Evolutionary conservation across 768 basidiomycete species (phyloP).

Genomic region (Lentinus brumalis): DNA sequence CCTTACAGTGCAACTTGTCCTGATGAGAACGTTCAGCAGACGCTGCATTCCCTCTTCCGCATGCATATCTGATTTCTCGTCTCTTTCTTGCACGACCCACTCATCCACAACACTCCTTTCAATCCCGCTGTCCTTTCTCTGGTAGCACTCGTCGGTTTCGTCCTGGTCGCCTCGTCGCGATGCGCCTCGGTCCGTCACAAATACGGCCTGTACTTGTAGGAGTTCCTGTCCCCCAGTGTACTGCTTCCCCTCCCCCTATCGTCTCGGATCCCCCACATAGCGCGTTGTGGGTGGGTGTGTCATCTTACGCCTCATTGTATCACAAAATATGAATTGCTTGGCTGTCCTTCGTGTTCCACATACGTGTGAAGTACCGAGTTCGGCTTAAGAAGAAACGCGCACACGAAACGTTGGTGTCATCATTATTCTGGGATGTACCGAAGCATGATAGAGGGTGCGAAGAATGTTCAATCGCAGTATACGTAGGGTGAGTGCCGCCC

Average conservation of each 20-base stretch:
- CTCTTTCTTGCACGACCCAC: conserved; percentile 32
- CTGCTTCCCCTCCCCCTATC: conserved; percentile 20
- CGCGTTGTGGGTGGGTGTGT: conserved; percentile 35
- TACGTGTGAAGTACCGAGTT: too few species aligned
- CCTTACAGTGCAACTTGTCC: neutral
- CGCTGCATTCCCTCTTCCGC: neutral
- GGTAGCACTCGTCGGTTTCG: conserved; percentile 43
- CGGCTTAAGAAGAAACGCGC: too few species aligned
- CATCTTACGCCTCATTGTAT: conserved; percentile 28
- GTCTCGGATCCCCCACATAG: conserved; percentile 20
- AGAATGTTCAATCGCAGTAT: too few species aligned
- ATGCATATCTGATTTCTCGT: neutral
- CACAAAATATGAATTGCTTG: conserved; percentile 18
- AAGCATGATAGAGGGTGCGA: too few species aligned
- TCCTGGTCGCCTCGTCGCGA: conserved; percentile 37
- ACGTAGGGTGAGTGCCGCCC: too few species aligned
- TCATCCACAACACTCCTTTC: conserved; percentile 40
- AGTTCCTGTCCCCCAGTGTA: conserved; percentile 23
- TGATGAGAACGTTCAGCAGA: neutral
- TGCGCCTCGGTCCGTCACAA: conserved; percentile 40
- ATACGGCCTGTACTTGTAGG: conserved; percentile 51
- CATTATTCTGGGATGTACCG: too few species aligned
- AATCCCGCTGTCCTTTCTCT: conserved; percentile 39
- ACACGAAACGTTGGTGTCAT: too few species aligned
- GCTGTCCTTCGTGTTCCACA: too few species aligned